These are phyloP conservation scores for Globisporangium takayamanum DNA, from an alignment of 352 stramenopile species.

Conservation along the genomic window DNA sequence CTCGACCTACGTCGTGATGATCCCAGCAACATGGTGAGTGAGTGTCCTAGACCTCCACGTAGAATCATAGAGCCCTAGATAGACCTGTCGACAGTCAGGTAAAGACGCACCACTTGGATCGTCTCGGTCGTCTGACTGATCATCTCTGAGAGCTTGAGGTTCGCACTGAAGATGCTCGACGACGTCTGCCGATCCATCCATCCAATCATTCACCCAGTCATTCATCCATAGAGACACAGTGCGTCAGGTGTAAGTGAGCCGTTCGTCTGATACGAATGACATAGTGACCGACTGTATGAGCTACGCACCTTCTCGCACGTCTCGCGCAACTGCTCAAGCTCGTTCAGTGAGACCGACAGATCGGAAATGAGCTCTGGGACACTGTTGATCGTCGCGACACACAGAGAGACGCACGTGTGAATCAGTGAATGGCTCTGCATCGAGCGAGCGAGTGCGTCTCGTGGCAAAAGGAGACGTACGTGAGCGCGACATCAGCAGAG, in stretches of 20 bases:
- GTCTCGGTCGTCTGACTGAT: slow-evolving; percentile 60
- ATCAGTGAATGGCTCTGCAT: too few relatives aligned
- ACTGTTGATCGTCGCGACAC: slow-evolving; percentile 9
- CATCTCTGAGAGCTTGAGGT: slow-evolving; percentile 44
- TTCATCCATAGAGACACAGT: not conserved
- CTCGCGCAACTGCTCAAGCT: slow-evolving; percentile 43
- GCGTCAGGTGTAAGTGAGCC: not conserved
- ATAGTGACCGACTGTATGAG: not conserved
- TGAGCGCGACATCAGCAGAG: slow-evolving; percentile 39
- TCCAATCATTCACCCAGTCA: not conserved
- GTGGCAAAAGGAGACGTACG: slow-evolving; percentile 16
- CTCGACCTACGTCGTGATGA: slow-evolving; percentile 33
- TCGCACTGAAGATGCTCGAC: slow-evolving; percentile 46
- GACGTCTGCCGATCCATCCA: slow-evolving; percentile 25
- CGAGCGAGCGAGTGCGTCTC: too few relatives aligned
- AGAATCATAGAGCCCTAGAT: too few relatives aligned
- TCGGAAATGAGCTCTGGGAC: slow-evolving; percentile 22
- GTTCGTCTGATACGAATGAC: not conserved
- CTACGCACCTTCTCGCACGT: slow-evolving; percentile 43
- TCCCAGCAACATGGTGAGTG: not conserved
- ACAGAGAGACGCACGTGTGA: not conserved
- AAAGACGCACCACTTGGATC: slow-evolving; percentile 49
- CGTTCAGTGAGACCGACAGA: slow-evolving; percentile 29
- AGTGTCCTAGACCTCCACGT: not conserved
- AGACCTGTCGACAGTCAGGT: too few relatives aligned